A percentile compares a stretch with the other conserved stretches of the same genome.
Evolutionary conservation across 2,329 filamentous ascomycete species (phyloP).

Genomic region (Graphiopsis chlorocephala): DNA sequence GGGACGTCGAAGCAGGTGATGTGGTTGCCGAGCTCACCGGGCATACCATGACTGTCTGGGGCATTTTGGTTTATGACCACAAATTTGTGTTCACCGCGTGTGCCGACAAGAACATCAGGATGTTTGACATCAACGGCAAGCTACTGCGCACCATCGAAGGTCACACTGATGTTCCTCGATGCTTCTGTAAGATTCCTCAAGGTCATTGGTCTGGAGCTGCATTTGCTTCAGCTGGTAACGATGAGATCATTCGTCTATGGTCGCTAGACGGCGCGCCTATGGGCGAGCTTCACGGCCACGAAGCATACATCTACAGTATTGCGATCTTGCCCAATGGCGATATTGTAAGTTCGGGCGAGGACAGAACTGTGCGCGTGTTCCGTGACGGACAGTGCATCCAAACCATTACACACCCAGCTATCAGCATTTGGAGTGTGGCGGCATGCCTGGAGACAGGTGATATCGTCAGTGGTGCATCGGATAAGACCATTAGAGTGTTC

Average conservation of each 20-base stretch:
- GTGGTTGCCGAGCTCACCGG: conserved; percentile 68
- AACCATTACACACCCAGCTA: conserved; percentile 94
- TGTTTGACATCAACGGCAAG: conserved; percentile 68
- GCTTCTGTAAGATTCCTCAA: conserved; percentile 75
- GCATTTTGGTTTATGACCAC: conserved; percentile 79
- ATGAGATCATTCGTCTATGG: conserved; percentile 85
- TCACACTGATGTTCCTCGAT: conserved; percentile 79
- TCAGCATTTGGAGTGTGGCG: conserved; percentile 94
- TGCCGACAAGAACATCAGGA: conserved; percentile 83
- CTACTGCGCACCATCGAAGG: conserved; percentile 64
- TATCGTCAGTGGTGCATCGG: conserved; percentile 90
- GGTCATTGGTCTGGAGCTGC: conserved; percentile 78
- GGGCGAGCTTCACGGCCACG: conserved; percentile 78
- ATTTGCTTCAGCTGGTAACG: conserved; percentile 94
- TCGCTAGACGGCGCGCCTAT: conserved; percentile 74
- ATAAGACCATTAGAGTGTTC: conserved; percentile 81
- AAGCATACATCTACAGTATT: conserved; percentile 91
- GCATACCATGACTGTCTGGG: conserved; percentile 83
- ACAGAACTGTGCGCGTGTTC: conserved; percentile 92
- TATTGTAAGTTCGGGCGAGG: conserved; percentile 86
- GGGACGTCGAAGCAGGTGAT: conserved; percentile 85
- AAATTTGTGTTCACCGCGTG: conserved; percentile 76
- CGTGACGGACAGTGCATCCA: conserved; percentile 78
- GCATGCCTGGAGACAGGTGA: conserved; percentile 79
- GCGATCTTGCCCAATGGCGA: conserved; percentile 76